Evolutionary conservation across 2,329 filamentous ascomycete species (phyloP).

Genomic region (Boeremia exigua): DNA sequence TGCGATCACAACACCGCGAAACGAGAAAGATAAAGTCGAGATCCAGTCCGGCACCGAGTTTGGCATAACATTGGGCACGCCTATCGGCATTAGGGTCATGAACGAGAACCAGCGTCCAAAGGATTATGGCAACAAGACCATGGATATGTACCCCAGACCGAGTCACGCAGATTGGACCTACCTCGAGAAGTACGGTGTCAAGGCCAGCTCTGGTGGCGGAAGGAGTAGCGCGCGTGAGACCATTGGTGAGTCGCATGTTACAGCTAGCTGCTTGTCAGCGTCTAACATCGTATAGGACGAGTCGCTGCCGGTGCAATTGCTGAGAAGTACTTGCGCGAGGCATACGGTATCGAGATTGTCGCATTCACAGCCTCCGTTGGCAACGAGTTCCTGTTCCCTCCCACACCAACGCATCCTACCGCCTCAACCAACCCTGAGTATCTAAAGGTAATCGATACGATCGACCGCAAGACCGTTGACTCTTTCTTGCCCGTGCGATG

Average conservation of each 20-base stretch:
- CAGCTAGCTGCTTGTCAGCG: background rate
- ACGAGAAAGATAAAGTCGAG: constrained; percentile 89
- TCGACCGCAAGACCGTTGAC: constrained; percentile 81
- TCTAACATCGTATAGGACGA: constrained; percentile 60
- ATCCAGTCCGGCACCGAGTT: constrained; percentile 94
- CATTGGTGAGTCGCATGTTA: constrained; percentile 65
- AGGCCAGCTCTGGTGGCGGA: constrained; percentile 88
- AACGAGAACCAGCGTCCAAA: constrained; percentile 93
- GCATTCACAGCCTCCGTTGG: constrained; percentile 90
- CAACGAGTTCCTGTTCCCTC: constrained; percentile 75
- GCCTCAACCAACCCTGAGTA: constrained; percentile 79
- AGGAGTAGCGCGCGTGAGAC: constrained; percentile 93
- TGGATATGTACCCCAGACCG: constrained; percentile 89
- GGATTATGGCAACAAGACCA: constrained; percentile 89
- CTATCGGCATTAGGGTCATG: constrained; percentile 83
- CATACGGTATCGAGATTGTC: constrained; percentile 87
- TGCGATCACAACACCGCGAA: constrained; percentile 85
- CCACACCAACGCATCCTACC: constrained; percentile 68
- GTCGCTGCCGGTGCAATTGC: constrained; percentile 92
- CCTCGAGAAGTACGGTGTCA: constrained; percentile 94
- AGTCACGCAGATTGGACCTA: constrained; percentile 98
- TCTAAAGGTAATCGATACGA: constrained; percentile 72
- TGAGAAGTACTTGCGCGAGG: constrained; percentile 84
- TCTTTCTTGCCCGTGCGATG: constrained; percentile 85
- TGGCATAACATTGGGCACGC: constrained; percentile 87